Conservation (phyloP, 768 basidiomycete genomes). For the Suillus hirtellus region DNA sequence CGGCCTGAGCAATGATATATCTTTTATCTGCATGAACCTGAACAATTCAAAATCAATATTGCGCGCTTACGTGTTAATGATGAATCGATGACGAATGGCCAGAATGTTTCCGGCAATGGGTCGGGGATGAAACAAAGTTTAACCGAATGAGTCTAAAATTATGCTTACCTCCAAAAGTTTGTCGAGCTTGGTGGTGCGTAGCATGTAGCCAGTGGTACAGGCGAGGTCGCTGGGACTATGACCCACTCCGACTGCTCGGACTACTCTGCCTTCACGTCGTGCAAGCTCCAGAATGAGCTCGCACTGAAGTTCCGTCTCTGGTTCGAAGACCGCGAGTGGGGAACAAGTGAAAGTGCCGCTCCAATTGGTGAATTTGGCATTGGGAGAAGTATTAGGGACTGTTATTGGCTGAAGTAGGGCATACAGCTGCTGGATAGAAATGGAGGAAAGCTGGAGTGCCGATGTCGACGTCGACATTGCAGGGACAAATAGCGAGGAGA, state of each 20-base stretch:
- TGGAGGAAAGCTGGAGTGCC: constrained; percentile 32
- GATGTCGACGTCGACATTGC: constrained; percentile 40
- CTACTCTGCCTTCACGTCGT: constrained; percentile 61
- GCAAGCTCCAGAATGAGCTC: constrained; percentile 80
- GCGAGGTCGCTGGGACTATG: constrained; percentile 94
- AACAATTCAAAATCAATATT: constrained; percentile 9
- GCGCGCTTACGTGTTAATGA: constrained; percentile 7
- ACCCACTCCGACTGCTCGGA: constrained; percentile 87
- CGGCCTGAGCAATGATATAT: constrained; percentile 72
- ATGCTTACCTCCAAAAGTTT: constrained; percentile 72
- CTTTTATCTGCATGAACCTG: constrained; percentile 72
- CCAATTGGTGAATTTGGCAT: constrained; percentile 79
- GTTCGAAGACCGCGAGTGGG: constrained; percentile 75
- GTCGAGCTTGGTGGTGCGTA: constrained; percentile 75
- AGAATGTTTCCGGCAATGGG: constrained; percentile 1
- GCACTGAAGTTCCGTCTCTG: constrained; percentile 68
- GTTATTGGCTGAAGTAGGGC: constrained; percentile 56
- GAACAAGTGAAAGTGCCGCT: constrained; percentile 72
- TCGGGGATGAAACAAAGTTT: constrained; percentile 15
- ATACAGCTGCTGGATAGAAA: constrained; percentile 51
- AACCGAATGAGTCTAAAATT: constrained; percentile 22
- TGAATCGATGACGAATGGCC: constrained; percentile 9
- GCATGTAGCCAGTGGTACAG: constrained; percentile 85
- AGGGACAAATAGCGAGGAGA: constrained; percentile 35
- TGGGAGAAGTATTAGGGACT: constrained; percentile 39